phyloP scores from a whole-genome alignment of 1,139 yeast genomes.

The Tardiomyces blankii region DNA sequence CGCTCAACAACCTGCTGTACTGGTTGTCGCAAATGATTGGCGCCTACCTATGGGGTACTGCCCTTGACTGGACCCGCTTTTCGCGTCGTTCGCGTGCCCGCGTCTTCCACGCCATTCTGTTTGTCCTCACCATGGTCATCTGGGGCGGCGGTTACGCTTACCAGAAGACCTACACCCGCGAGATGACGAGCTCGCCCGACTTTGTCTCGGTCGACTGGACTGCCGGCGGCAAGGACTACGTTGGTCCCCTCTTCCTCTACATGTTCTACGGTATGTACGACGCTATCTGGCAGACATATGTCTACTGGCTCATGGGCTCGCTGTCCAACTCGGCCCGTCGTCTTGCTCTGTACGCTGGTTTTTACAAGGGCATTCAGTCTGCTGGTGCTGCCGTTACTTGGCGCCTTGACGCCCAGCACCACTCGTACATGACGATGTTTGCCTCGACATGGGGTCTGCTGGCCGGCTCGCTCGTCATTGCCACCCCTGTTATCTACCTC shows the following conservation, averaged over 20 bases:
- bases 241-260: slow-evolving; percentile 52
- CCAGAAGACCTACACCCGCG: slow-evolving; percentile 37
- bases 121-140: slow-evolving; percentile 35
- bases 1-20: slow-evolving; percentile 48
- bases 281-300: slow-evolving; percentile 46
- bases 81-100: slow-evolving; percentile 37
- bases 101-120: slow-evolving; percentile 36
- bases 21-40: slow-evolving; percentile 55
- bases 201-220: slow-evolving; percentile 31
- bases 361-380: slow-evolving; percentile 52
- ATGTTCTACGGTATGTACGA: slow-evolving; percentile 50
- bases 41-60: slow-evolving; percentile 37
- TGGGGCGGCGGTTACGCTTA: slow-evolving; percentile 57
- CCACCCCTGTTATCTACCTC: slow-evolving; percentile 30
- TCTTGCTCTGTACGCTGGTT: slow-evolving; percentile 48
- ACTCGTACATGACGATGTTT: slow-evolving; percentile 35
- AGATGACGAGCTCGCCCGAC: slow-evolving; percentile 16
- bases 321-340: slow-evolving; percentile 47
- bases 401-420: slow-evolving; percentile 40
- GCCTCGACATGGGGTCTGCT: slow-evolving; percentile 47
- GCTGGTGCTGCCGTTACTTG: slow-evolving; percentile 55
- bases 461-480: slow-evolving; percentile 37
- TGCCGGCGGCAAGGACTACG: slow-evolving; percentile 28
- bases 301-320: slow-evolving; percentile 49
- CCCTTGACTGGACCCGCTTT: slow-evolving; percentile 36